Evolutionary conservation across 345 rosid genomes (phyloP), one percentile per base, ranked within the genome.

Genomic region (Camelina neglecta): DNA sequence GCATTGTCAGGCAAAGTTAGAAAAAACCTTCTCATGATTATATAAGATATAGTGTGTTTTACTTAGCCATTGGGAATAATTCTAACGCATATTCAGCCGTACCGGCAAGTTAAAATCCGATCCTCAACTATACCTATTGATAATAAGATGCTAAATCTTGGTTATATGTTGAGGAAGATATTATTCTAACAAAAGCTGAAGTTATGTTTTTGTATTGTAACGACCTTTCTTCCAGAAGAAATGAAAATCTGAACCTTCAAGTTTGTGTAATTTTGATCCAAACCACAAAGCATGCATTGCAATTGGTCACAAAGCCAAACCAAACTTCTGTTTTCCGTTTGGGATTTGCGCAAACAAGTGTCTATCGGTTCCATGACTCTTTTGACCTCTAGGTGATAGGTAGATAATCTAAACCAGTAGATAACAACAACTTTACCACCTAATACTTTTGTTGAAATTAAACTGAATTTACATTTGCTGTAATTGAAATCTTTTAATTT

Each of bases 311-410:
- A 41, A 61, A 39, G 33, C 33, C 50, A 41, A 20, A 60, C 16
- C 49, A 60, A 13, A 23, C 5, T 42, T 62, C 21, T 41, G 60
- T 62, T 4, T 42, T 36, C 13, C 11, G 33, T 20, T 61, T 6
- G 31, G 48, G 49, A 41, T 41, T 38, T 61, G 48, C 11, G 8
- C 33, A 38, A 60, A 31, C 16, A 39, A 61, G 16, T 61, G 41
- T 56, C 60, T 16, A 56, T 42, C 1, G 3, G 1, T 18, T 42
- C 12, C 36, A 42, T 23, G 20, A 42, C 49, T 44, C 13, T 24
- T 63, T 63, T 63, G 67, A 63, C 67, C 38, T 7, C 53, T 44
- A 24, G 67, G 63, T 58, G 44, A 31, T 7, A 15, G 54, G 8
- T 7, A 45, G 9, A 38, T 2, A 15, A 8, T 12, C 5, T 29